Conservation (phyloP, 1,139 yeast species). For the Saccharomyces hybrid region DNA sequence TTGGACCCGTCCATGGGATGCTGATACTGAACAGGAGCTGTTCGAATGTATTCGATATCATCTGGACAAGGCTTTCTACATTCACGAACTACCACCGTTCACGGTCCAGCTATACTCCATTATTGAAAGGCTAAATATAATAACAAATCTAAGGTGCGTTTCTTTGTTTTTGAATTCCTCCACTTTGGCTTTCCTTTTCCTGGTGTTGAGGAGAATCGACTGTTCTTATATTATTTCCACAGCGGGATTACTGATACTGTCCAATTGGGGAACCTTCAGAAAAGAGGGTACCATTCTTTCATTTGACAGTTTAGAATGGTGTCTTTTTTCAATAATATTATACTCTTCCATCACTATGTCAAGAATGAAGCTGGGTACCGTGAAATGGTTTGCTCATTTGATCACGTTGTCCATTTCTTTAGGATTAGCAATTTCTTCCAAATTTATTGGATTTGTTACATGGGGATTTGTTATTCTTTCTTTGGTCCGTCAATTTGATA, state of each 20-base stretch:
- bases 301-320: conserved; percentile 45
- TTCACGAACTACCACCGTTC: conserved; percentile 16
- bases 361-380: conserved; percentile 33
- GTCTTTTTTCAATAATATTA: conserved; percentile 39
- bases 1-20: background rate
- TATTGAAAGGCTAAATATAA: conserved; percentile 37
- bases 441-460: conserved; percentile 47
- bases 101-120: conserved; percentile 15
- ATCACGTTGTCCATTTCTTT: conserved; percentile 16
- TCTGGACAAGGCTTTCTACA: background rate
- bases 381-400: conserved; percentile 41
- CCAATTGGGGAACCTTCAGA: conserved; percentile 48
- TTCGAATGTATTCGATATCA: background rate
- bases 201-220: conserved; percentile 42
- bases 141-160: conserved; percentile 47
- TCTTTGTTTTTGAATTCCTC: conserved; percentile 35
- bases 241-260: conserved; percentile 40
- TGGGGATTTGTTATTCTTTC: conserved; percentile 12
- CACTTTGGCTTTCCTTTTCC: conserved; percentile 34
- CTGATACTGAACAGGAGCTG: background rate
- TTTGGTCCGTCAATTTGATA: background rate
- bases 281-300: conserved; percentile 45
- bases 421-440: conserved; percentile 45
- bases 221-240: conserved; percentile 40
- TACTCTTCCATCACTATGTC: conserved; percentile 41